These are phyloP conservation scores for Excoecaria agallocha DNA, from an alignment of 345 rosid species.

Conservation along the genomic window DNA sequence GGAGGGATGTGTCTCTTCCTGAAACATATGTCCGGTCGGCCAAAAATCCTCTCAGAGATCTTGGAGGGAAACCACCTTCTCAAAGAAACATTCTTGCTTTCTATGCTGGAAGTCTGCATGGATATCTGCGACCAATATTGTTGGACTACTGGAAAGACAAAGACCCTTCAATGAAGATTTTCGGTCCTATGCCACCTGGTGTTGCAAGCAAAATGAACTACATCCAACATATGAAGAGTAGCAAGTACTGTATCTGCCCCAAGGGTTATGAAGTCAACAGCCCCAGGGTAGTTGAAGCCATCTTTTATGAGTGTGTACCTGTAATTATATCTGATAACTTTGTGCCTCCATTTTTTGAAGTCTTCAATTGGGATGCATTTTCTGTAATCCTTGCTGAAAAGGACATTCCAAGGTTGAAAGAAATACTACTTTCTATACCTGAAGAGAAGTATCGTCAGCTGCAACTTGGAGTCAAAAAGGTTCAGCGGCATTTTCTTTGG, in stretches of 20 bases:
- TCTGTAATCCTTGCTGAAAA: constrained; percentile 74
- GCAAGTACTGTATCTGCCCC: constrained; percentile 91
- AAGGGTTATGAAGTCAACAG: constrained; percentile 93
- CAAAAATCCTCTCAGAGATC: constrained; percentile 82
- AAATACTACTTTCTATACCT: constrained; percentile 56
- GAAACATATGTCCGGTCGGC: constrained; percentile 92
- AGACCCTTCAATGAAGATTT: constrained; percentile 73
- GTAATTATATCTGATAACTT: constrained; percentile 87
- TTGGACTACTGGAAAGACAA: constrained; percentile 83
- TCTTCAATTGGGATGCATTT: constrained; percentile 74
- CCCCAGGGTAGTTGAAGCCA: constrained; percentile 85
- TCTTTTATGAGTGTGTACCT: constrained; percentile 88
- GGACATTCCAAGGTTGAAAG: constrained; percentile 73
- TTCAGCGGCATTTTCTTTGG: constrained; percentile 85
- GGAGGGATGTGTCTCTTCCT: constrained; percentile 90
- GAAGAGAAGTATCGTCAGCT: constrained; percentile 56
- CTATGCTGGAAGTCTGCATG: constrained; percentile 87
- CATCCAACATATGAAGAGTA: constrained; percentile 84
- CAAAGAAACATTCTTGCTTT: constrained; percentile 69
- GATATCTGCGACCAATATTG: constrained; percentile 70
- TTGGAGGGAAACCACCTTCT: constrained; percentile 82
- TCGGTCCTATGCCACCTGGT: constrained; percentile 78
- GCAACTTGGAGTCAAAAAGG: constrained; percentile 76
- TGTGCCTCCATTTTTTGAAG: constrained; percentile 85
- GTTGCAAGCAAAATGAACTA: constrained; percentile 92